Percentiles rank a stretch among this genome's conserved stretches.
These are phyloP conservation scores for Pelargonium citronellum DNA, from an alignment of 441 rosid species.

Conservation along the genomic window DNA sequence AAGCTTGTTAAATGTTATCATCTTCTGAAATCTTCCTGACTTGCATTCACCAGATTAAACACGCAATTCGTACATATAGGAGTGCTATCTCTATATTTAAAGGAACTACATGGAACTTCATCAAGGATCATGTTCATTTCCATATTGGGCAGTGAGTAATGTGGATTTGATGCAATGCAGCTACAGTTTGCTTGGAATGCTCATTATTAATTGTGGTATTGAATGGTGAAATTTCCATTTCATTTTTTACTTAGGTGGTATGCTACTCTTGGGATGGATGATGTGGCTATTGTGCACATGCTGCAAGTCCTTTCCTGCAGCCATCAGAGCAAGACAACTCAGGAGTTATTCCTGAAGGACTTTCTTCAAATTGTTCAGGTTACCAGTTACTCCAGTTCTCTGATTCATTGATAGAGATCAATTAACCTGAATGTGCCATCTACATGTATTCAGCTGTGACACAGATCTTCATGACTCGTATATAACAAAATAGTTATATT, in stretches of 20 bases:
- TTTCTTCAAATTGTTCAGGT: conserved; percentile 87
- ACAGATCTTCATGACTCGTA: background rate
- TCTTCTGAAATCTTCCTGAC: conserved; percentile 21
- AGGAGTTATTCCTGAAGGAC: conserved; percentile 77
- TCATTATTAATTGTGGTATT: conserved; percentile 11
- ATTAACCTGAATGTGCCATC: background rate
- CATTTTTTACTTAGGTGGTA: conserved; percentile 61
- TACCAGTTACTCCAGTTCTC: conserved; percentile 12
- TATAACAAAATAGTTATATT: background rate
- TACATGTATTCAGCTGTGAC: background rate
- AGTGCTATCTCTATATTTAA: conserved; percentile 80
- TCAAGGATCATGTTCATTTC: conserved; percentile 93
- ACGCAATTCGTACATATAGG: conserved; percentile 88
- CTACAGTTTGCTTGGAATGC: conserved; percentile 20
- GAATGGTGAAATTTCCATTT: conserved; percentile 18
- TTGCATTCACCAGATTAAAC: conserved; percentile 58
- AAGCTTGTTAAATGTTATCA: conserved; percentile 17
- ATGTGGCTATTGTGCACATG: conserved; percentile 74
- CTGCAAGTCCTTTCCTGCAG: conserved; percentile 77
- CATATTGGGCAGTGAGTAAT: conserved; percentile 90
- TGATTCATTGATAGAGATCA: conserved; percentile 19
- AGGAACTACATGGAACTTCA: conserved; percentile 83
- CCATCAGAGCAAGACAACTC: conserved; percentile 83
- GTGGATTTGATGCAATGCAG: conserved; percentile 15
- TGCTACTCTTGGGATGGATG: conserved; percentile 84